Conservation (phyloP, 2,329 filamentous ascomycete genomes). For the Achaetomium macrosporum region DNA sequence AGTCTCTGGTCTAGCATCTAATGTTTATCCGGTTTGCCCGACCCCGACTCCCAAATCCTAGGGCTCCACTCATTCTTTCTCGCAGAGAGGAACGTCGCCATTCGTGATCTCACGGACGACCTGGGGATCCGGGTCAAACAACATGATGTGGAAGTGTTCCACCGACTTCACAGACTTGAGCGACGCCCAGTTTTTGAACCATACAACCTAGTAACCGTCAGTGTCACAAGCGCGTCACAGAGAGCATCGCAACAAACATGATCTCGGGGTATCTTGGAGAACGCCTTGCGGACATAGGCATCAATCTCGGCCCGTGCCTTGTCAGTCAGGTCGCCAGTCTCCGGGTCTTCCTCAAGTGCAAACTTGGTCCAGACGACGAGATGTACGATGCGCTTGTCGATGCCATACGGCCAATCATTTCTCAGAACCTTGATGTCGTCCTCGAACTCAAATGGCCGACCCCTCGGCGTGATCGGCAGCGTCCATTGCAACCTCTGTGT, state of each 20-base stretch:
- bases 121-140: slow-evolving; percentile 65
- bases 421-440: slow-evolving; percentile 67
- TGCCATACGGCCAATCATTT: slow-evolving; percentile 94
- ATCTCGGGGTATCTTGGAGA: slow-evolving; percentile 50
- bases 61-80: slow-evolving; percentile 29
- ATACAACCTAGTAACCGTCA: slow-evolving; percentile 41
- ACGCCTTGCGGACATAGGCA: slow-evolving; percentile 61
- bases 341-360: slow-evolving; percentile 60
- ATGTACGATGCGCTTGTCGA: slow-evolving; percentile 72
- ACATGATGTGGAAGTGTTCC: slow-evolving; percentile 94
- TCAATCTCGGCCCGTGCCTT: slow-evolving; percentile 60
- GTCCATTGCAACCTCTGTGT: slow-evolving; percentile 65
- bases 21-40: background rate
- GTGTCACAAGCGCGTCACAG: slow-evolving; percentile 1
- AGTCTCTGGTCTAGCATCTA: background rate
- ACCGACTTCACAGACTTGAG: slow-evolving; percentile 82
- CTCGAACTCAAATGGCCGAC: slow-evolving; percentile 38
- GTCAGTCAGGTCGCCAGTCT: slow-evolving; percentile 61
- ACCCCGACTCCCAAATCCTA: background rate
- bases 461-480: slow-evolving; percentile 32
- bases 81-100: slow-evolving; percentile 63
- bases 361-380: slow-evolving; percentile 94
- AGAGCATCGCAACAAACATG: slow-evolving; percentile 40
- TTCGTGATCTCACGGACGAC: slow-evolving; percentile 67
- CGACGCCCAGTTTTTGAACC: slow-evolving; percentile 86